Evolutionary conservation across 768 basidiomycete genomes (phyloP).

Genomic region (Lactarius sp.): DNA sequence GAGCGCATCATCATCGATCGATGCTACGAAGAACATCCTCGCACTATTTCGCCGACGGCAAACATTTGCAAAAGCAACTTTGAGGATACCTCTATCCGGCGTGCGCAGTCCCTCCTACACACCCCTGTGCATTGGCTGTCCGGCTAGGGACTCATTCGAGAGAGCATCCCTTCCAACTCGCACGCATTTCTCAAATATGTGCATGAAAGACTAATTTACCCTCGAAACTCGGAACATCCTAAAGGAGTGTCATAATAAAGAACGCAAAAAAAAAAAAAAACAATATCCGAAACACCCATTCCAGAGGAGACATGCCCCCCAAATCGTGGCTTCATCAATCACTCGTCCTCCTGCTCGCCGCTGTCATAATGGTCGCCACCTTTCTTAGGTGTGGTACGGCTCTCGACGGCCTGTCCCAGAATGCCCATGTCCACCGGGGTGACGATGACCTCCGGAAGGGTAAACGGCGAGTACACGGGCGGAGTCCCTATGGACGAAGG

Average conservation of each 20-base stretch:
- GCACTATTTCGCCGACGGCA: too few relatives aligned
- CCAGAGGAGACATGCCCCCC: not conserved
- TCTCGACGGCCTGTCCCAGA: constrained; percentile 10
- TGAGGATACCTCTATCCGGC: not conserved
- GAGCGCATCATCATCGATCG: too few relatives aligned
- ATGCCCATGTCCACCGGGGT: constrained; percentile 4
- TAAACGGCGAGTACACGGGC: not conserved
- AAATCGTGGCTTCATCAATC: not conserved
- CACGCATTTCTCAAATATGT: not conserved
- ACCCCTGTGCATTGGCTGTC: not conserved
- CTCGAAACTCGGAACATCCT: not conserved
- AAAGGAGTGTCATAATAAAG: not conserved
- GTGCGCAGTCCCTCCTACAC: not conserved
- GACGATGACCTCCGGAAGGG: constrained; percentile 9
- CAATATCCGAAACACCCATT: not conserved
- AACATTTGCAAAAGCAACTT: not conserved
- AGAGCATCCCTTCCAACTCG: not conserved
- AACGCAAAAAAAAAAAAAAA: not conserved
- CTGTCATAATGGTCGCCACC: not conserved
- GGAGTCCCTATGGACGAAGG: constrained; percentile 3
- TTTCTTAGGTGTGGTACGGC: constrained; percentile 18
- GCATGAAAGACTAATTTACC: not conserved
- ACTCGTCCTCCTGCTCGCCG: not conserved
- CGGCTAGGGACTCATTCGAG: not conserved
- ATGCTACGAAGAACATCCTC: too few relatives aligned